phyloP scores from a whole-genome alignment of 2,329 filamentous ascomycete species.

The Colletotrichum tofieldiae region DNA sequence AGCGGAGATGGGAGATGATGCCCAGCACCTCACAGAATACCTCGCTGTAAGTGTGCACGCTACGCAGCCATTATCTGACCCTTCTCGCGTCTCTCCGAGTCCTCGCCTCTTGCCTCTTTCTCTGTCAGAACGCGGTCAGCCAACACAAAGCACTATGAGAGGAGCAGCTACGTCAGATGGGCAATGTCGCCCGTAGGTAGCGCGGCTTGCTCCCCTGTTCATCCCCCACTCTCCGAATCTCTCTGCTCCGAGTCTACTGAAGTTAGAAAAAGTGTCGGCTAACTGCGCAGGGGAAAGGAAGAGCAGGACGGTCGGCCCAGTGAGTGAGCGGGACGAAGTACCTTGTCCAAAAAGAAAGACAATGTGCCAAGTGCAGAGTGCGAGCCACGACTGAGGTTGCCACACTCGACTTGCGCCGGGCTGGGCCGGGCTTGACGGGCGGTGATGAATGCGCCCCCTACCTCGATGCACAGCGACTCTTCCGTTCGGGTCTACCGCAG shows the following conservation, averaged over 20 bases:
- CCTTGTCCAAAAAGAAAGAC: neutral
- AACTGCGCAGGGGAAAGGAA: slow-evolving; percentile 20
- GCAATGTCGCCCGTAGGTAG: slow-evolving; percentile 22
- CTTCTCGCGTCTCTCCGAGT: neutral
- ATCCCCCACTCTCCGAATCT: slow-evolving; percentile 40
- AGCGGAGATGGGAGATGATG: neutral
- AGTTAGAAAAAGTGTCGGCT: slow-evolving; percentile 29
- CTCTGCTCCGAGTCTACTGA: slow-evolving; percentile 33
- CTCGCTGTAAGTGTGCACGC: neutral
- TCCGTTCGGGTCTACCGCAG: neutral
- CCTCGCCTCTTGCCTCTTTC: neutral
- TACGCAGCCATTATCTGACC: slow-evolving; percentile 14
- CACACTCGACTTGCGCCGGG: slow-evolving; percentile 9
- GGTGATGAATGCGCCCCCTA: slow-evolving; percentile 7
- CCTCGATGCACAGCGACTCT: neutral
- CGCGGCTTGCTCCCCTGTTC: slow-evolving; percentile 28
- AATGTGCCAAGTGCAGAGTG: neutral
- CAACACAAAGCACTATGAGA: neutral
- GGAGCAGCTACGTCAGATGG: slow-evolving; percentile 35
- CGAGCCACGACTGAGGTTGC: slow-evolving; percentile 15
- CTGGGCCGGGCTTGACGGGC: slow-evolving; percentile 12
- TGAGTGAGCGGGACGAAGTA: neutral
- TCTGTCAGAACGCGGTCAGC: slow-evolving; percentile 24
- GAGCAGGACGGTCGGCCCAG: neutral
- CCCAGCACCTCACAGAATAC: neutral